phyloP scores from a whole-genome alignment of 1,139 yeast genomes.

The Geotrichum bryndzae region DNA sequence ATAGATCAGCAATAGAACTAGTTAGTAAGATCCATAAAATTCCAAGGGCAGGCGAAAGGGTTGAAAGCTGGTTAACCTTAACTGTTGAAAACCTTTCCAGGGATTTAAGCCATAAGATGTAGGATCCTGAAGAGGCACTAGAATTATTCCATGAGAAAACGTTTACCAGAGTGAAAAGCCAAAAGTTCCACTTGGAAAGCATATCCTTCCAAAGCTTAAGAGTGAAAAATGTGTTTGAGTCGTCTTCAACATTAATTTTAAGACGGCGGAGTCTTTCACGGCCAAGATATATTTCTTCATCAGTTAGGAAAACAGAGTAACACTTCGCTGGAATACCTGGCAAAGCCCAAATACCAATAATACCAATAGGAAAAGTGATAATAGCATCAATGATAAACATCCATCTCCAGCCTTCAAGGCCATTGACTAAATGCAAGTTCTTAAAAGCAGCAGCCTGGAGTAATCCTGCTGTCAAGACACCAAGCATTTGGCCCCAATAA shows the following conservation, averaged over 20 bases:
- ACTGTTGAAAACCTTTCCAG: slow-evolving; percentile 38
- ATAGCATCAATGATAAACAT: slow-evolving; percentile 63
- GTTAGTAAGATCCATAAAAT: slow-evolving; percentile 43
- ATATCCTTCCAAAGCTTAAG: slow-evolving; percentile 41
- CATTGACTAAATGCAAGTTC: slow-evolving; percentile 42
- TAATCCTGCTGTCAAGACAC: slow-evolving; percentile 57
- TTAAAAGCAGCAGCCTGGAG: slow-evolving; percentile 56
- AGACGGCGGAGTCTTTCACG: slow-evolving; percentile 39
- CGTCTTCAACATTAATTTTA: slow-evolving; percentile 6
- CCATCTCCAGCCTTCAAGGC: slow-evolving; percentile 68
- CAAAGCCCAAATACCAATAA: slow-evolving; percentile 53
- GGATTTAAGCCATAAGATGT: slow-evolving; percentile 49
- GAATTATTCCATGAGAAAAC: slow-evolving; percentile 60
- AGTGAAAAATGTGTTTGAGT: slow-evolving; percentile 21
- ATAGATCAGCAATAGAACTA: slow-evolving; percentile 47
- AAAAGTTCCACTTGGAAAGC: slow-evolving; percentile 47
- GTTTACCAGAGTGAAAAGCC: slow-evolving; percentile 41
- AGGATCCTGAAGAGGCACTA: slow-evolving; percentile 47
- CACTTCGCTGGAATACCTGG: slow-evolving; percentile 61
- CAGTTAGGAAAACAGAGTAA: slow-evolving; percentile 49
- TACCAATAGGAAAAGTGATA: slow-evolving; percentile 54
- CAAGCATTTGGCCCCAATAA: slow-evolving; percentile 55
- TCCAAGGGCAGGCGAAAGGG: slow-evolving; percentile 50
- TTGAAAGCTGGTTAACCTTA: slow-evolving; percentile 40
- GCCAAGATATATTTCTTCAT: slow-evolving; percentile 60